Evolutionary conservation across 345 rosid species (phyloP), one percentile per base, ranked within the genome.

Genomic region (Boechera stricta): DNA sequence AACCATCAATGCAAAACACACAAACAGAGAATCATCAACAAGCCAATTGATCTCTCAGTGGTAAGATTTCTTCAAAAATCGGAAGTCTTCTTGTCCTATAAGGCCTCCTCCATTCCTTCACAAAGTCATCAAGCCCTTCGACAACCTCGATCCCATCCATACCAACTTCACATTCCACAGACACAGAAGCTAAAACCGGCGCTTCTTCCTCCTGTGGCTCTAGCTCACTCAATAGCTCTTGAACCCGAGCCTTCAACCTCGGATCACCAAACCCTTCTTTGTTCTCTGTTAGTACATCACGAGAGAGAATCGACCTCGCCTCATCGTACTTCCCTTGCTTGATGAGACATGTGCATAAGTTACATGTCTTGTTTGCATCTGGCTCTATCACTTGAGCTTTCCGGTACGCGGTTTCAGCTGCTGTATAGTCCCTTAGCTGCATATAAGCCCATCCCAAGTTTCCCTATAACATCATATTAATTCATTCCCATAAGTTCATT

Each of bases 381-480:
- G 96, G 93, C 49, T 95, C 98, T 0, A 92, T 85, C 76, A 83
- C 54, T 74, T 90, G 97, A 63, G 99, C 96, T 76, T 90, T 88
- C 38, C 81, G 67, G 69, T 88, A 95, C 53, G 89, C 91, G 0
- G 76, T 84, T 78, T 95, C 97, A 5, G 97, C 99, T 2, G 96
- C 84, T 44, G 82, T 16, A 55, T 77, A 92, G 73, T 91, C 89
- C 4, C 29, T 78, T 70, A 86, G 85, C 63, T 92, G 99, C 98
- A 92, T 92, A 72, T 95, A 90, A 44, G 99, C 99, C 98, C 96
- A 95, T 6, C 96, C 98, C 73, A 95, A 84, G 83, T 92, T 92
- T 21, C 98, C 99, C 99, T 90, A 77, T 8, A 47, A 71, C 67
- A 44, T 4, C 4, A 59, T 29, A 64, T 7, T 11, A 60, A 51